A percentile compares a stretch with the other conserved stretches of the same genome.
Conservation (phyloP, 169 alveolate genomes). For the Eimeria falciformis region DNA sequence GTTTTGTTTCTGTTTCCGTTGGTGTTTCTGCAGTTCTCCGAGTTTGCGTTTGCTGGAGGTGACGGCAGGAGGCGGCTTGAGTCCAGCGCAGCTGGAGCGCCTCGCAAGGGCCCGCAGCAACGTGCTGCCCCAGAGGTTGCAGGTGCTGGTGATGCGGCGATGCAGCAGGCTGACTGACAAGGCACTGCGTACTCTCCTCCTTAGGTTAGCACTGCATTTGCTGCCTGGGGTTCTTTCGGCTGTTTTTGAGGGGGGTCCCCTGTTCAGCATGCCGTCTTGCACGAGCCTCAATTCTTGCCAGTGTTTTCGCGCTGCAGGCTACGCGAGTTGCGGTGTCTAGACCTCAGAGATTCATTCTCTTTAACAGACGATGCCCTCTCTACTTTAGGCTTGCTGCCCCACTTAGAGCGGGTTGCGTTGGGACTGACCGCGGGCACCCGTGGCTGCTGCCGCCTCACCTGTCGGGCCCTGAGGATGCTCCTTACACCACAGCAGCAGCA, state of each 20-base stretch:
- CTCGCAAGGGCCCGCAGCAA: conserved; percentile 58
- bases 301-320: conserved; percentile 35
- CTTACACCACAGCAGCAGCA: conserved; percentile 44
- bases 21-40: conserved; percentile 59
- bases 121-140: conserved; percentile 54
- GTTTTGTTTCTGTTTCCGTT: background rate
- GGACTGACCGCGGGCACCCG: conserved; percentile 65
- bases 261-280: too few relatives aligned
- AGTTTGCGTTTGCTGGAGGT: conserved; percentile 65
- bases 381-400: conserved; percentile 48
- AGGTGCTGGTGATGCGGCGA: conserved; percentile 65
- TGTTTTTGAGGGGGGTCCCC: too few relatives aligned
- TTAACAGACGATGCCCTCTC: conserved; percentile 51
- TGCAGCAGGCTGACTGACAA: conserved; percentile 57
- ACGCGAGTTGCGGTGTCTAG: conserved; percentile 61
- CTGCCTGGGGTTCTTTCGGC: background rate
- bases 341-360: conserved; percentile 53
- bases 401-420: conserved; percentile 57
- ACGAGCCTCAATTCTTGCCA: background rate
- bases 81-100: conserved; percentile 52
- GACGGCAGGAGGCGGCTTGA: conserved; percentile 52
- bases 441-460: conserved; percentile 66
- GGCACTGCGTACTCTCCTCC: conserved; percentile 56
- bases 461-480: conserved; percentile 42
- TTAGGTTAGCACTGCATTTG: conserved; percentile 32